Evolutionary conservation across 805 yeast genomes (phyloP).

Genomic region (Candida schatavii): DNA sequence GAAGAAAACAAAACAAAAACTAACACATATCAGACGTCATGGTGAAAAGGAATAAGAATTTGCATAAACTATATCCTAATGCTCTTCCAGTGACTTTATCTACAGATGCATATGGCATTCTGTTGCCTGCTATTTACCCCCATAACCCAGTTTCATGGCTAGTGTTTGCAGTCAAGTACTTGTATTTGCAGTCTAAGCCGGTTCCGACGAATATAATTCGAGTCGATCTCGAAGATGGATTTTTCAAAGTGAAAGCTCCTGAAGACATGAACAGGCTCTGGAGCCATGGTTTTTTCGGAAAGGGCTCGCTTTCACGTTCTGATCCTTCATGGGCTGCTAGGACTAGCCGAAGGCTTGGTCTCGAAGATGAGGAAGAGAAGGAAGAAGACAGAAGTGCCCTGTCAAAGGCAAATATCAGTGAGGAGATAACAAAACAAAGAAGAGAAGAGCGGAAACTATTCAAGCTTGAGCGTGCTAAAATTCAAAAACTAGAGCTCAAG

Average conservation of each 20-base stretch:
- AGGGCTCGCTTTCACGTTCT: slow-evolving; percentile 82
- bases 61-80: slow-evolving; percentile 32
- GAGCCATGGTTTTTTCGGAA: slow-evolving; percentile 90
- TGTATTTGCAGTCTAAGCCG: slow-evolving; percentile 18
- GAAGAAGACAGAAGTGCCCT: slow-evolving; percentile 8
- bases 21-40: too few relatives aligned
- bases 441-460: slow-evolving; percentile 69
- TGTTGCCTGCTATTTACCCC: slow-evolving; percentile 50
- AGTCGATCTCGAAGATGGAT: slow-evolving; percentile 24
- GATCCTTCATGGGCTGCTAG: slow-evolving; percentile 90
- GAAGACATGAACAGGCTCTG: slow-evolving; percentile 60
- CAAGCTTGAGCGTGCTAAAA: slow-evolving; percentile 59
- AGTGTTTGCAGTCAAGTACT: slow-evolving; percentile 38
- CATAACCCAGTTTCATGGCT: slow-evolving; percentile 71
- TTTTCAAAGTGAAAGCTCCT: slow-evolving; percentile 41
- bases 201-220: slow-evolving; percentile 21
- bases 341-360: slow-evolving; percentile 51
- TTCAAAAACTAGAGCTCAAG: slow-evolving; percentile 50
- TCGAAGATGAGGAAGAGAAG: slow-evolving; percentile 27
- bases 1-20: neutral
- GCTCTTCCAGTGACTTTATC: slow-evolving; percentile 58
- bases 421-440: slow-evolving; percentile 73
- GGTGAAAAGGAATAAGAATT: slow-evolving; percentile 33
- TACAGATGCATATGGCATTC: slow-evolving; percentile 30
- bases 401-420: slow-evolving; percentile 58